Evolutionary conservation across 1,284 basidiomycete genomes (phyloP).

Genomic region (Cutaneotrichosporon mucoides): DNA sequence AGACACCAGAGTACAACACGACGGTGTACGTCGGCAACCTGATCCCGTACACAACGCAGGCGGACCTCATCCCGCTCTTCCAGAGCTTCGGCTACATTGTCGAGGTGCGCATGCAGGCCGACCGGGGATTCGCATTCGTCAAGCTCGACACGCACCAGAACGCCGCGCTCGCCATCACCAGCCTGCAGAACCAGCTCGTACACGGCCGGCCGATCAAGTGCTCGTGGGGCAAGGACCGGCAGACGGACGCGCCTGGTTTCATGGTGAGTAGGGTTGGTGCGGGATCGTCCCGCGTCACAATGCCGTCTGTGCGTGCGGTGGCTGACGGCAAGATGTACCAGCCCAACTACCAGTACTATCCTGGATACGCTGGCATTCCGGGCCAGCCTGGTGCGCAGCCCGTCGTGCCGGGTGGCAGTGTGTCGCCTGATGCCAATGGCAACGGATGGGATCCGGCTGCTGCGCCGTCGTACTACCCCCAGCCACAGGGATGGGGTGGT

Average conservation of each 20-base stretch:
- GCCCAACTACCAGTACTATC: slow-evolving; percentile 45
- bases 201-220: slow-evolving; percentile 95
- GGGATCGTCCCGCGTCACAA: too few species aligned
- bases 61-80: slow-evolving; percentile 93
- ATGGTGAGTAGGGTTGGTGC: slow-evolving; percentile 7
- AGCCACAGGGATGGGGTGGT: slow-evolving; percentile 36
- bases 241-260: slow-evolving; percentile 20
- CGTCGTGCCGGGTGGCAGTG: slow-evolving; percentile 5
- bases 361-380: slow-evolving; percentile 36
- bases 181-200: slow-evolving; percentile 89
- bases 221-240: slow-evolving; percentile 94
- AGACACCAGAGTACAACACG: slow-evolving; percentile 85
- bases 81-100: slow-evolving; percentile 89
- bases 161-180: slow-evolving; percentile 93
- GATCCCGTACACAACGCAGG: slow-evolving; percentile 89
- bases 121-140: slow-evolving; percentile 96
- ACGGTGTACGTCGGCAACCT: slow-evolving; percentile 99
- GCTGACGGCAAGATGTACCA: slow-evolving; percentile 25
- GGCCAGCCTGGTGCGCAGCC: slow-evolving; percentile 38
- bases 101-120: slow-evolving; percentile 97
- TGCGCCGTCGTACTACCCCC: slow-evolving; percentile 31
- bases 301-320: too few species aligned
- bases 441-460: slow-evolving; percentile 38
- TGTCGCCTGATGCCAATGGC: slow-evolving; percentile 12
- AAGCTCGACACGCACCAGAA: slow-evolving; percentile 97